Percentiles rank a stretch among this genome's conserved stretches.
Conservation (phyloP, 1,139 yeast genomes). For the Blastobotrys buckinghamii region DNA sequence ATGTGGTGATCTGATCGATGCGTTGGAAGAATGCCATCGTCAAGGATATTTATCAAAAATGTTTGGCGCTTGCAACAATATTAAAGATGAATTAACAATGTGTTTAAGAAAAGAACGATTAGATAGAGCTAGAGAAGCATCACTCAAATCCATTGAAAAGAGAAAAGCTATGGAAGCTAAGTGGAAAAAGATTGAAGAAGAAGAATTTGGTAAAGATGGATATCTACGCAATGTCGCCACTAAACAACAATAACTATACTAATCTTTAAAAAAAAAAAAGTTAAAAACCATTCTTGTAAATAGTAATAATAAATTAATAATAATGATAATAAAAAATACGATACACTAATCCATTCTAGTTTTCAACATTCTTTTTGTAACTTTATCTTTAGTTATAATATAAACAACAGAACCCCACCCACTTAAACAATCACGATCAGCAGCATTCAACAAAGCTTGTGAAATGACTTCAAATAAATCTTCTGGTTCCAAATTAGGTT, state of each 20-base stretch:
- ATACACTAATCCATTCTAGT: conserved; percentile 76
- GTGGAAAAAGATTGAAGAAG: conserved; percentile 64
- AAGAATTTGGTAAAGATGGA: conserved; percentile 71
- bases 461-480: conserved; percentile 94
- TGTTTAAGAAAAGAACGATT: conserved; percentile 79
- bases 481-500: conserved; percentile 89
- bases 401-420: conserved; percentile 99
- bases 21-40: conserved; percentile 84
- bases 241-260: conserved; percentile 55
- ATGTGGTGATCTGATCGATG: conserved; percentile 78
- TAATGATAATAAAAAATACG: background rate
- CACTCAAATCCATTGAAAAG: conserved; percentile 51
- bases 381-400: conserved; percentile 86
- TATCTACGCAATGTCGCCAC: conserved; percentile 58
- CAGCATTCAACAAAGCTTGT: conserved; percentile 90
- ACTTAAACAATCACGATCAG: conserved; percentile 93
- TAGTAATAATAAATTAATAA: background rate
- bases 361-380: conserved; percentile 77
- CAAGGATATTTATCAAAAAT: conserved; percentile 64
- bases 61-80: conserved; percentile 81
- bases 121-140: conserved; percentile 59
- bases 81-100: conserved; percentile 68
- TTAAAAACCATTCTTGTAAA: background rate
- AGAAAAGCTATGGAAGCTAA: conserved; percentile 49
- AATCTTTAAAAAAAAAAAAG: background rate